A percentile compares a stretch with the other conserved stretches of the same genome.
These are phyloP conservation scores for Rhododendron williamsianum DNA, from an alignment of 148 eudicot genomes.

Conservation along the genomic window DNA sequence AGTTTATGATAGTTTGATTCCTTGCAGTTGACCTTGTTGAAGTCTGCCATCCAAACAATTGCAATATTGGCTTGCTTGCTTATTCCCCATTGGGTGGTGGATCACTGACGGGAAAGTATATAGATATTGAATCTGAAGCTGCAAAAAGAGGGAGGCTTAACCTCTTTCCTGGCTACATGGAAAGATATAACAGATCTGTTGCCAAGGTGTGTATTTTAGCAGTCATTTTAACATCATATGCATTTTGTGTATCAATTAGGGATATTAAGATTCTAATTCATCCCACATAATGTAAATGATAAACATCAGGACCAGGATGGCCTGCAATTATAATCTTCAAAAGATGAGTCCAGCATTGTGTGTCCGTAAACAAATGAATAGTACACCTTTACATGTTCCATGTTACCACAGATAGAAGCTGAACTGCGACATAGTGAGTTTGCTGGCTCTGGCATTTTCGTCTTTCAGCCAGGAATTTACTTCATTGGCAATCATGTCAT, in stretches of 20 bases:
- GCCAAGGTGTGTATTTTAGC: conserved; percentile 48
- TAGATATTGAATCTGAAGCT: conserved; percentile 67
- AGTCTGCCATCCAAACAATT: conserved; percentile 93
- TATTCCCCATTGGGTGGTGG: conserved; percentile 96
- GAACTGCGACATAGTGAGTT: background rate
- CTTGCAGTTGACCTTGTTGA: conserved; percentile 90
- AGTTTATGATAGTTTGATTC: conserved; percentile 7
- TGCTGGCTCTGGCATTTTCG: background rate
- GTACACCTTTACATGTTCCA: background rate
- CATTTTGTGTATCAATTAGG: background rate
- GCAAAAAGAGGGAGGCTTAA: conserved; percentile 82
- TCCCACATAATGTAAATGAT: background rate
- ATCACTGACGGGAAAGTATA: conserved; percentile 71
- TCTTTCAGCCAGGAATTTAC: background rate
- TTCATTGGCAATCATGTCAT: background rate
- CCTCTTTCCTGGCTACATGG: conserved; percentile 95
- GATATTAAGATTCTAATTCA: background rate
- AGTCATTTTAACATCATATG: background rate
- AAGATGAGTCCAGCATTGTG: background rate
- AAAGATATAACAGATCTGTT: conserved; percentile 66
- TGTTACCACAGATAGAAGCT: background rate
- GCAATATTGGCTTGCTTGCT: conserved; percentile 83
- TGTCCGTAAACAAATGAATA: background rate
- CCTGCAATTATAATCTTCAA: conserved; percentile 2
- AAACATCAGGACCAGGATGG: background rate